Evolutionary conservation across 345 rosid genomes (phyloP).

Genomic region (Noccaea caerulescens): DNA sequence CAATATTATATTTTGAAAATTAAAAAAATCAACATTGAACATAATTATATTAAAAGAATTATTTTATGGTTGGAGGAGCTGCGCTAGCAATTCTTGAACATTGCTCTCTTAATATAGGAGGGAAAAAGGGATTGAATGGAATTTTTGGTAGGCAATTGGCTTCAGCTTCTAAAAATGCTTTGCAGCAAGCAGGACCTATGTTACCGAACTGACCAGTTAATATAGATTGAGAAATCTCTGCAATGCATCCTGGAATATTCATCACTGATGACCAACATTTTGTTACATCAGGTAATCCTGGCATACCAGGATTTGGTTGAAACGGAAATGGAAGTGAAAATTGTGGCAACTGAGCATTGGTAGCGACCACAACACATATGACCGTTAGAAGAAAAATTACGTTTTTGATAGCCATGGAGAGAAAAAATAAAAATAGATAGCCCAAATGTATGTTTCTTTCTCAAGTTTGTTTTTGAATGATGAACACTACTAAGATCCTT

Average conservation of each 20-base stretch:
- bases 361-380: neutral
- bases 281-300: neutral
- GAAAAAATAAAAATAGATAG: neutral
- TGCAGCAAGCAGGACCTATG: slow-evolving; percentile 14
- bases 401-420: slow-evolving; percentile 6
- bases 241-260: slow-evolving; percentile 7
- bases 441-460: neutral
- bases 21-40: too few species aligned
- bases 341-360: slow-evolving; percentile 21
- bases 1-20: too few species aligned
- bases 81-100: too few species aligned
- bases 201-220: neutral
- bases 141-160: neutral
- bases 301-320: neutral
- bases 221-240: slow-evolving; percentile 11
- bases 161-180: slow-evolving; percentile 3
- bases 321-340: neutral
- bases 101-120: neutral
- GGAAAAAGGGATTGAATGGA: neutral
- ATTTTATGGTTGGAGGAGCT: too few species aligned
- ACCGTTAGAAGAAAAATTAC: neutral
- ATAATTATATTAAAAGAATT: too few species aligned
- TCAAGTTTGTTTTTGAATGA: neutral
- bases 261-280: neutral
- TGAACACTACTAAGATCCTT: neutral